Percentiles rank a stretch among this genome's conserved stretches.
Evolutionary conservation across 108 stramenopile genomes (phyloP).

Genomic region (Pseudonitzschia pungens): DNA sequence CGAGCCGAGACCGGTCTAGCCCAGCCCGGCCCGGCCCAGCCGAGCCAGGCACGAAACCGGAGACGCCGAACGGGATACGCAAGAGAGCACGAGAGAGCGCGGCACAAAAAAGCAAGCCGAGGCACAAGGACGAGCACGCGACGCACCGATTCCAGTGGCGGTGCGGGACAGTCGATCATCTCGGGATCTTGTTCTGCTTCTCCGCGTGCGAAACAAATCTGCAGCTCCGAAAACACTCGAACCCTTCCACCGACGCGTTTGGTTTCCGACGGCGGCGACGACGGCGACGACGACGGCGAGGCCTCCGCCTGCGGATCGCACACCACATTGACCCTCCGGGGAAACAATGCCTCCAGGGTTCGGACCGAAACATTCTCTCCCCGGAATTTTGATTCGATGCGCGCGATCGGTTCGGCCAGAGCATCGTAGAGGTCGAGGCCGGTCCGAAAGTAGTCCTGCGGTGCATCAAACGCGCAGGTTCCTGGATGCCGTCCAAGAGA

Average conservation of each 20-base stretch:
- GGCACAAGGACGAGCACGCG: too few relatives aligned
- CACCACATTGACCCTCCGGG: neutral
- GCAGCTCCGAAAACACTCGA: neutral
- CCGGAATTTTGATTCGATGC: neutral
- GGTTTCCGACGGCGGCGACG: too few relatives aligned
- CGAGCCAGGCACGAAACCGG: too few relatives aligned
- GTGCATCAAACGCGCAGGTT: neutral
- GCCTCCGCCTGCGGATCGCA: neutral
- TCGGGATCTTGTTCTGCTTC: too few relatives aligned
- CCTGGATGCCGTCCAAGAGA: too few relatives aligned
- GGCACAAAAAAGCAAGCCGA: too few relatives aligned
- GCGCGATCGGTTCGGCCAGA: neutral
- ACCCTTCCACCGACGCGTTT: too few relatives aligned
- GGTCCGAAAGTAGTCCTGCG: neutral
- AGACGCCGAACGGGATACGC: too few relatives aligned
- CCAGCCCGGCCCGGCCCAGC: too few relatives aligned
- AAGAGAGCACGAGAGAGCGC: too few relatives aligned
- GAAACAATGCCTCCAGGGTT: neutral
- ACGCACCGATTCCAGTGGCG: neutral
- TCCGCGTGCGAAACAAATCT: neutral
- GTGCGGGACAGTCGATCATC: neutral
- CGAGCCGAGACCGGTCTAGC: too few relatives aligned
- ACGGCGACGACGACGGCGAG: too few relatives aligned
- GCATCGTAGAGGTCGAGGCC: neutral
- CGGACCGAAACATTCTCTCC: neutral